A percentile compares a stretch with the other conserved stretches of the same genome.
phyloP scores from a whole-genome alignment of 345 rosid species.

The Atalantia buxifolia region DNA sequence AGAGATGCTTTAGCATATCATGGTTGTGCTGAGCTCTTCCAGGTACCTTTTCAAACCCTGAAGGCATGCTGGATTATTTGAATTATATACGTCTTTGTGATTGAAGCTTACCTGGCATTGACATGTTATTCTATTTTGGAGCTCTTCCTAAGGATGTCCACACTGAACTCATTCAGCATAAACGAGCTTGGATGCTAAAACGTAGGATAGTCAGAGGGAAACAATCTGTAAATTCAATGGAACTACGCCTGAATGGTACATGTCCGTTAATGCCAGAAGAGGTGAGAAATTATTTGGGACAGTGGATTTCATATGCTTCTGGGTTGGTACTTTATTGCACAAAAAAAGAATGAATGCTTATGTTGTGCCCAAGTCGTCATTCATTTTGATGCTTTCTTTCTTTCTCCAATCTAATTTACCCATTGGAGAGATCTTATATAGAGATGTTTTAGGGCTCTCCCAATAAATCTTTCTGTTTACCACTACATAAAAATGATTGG shows the following conservation, averaged over 20 bases:
- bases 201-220: conserved; percentile 78
- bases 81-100: conserved; percentile 5
- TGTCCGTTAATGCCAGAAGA: conserved; percentile 97
- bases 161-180: conserved; percentile 92
- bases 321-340: neutral
- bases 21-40: conserved; percentile 98
- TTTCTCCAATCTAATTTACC: too few species aligned
- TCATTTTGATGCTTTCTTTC: neutral
- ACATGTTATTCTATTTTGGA: conserved; percentile 41
- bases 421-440: neutral
- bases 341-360: neutral
- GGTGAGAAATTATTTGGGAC: conserved; percentile 36
- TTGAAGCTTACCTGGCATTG: conserved; percentile 21
- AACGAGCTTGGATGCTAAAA: conserved; percentile 88
- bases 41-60: conserved; percentile 55
- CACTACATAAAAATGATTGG: neutral
- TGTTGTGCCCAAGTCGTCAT: neutral
- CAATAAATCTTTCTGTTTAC: neutral
- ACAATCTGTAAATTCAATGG: conserved; percentile 59
- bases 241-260: conserved; percentile 63
- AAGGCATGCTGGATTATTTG: conserved; percentile 8
- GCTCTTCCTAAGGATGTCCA: conserved; percentile 88
- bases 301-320: neutral
- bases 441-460: neutral
- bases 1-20: conserved; percentile 93